A percentile compares a stretch with the other conserved stretches of the same genome.
phyloP scores from a whole-genome alignment of 257 asterid species.

The Nemophila menziesii region DNA sequence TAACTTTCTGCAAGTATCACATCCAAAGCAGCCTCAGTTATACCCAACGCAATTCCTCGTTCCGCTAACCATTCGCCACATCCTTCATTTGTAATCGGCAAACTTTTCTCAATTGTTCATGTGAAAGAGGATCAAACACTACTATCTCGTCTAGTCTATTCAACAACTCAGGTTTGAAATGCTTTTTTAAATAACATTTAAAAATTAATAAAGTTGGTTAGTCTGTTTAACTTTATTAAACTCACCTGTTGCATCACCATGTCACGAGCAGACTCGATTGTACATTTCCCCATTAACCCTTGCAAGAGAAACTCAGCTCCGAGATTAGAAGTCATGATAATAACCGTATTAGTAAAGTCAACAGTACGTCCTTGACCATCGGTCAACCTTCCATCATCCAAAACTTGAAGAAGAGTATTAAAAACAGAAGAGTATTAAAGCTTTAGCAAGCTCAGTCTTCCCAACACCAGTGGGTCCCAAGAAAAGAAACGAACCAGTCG shows the following conservation, averaged over 20 bases:
- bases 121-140: constrained; percentile 81
- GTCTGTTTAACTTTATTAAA: background rate
- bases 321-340: constrained; percentile 86
- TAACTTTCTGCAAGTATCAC: constrained; percentile 63
- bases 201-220: too few species aligned
- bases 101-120: constrained; percentile 67
- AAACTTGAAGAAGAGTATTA: constrained; percentile 70
- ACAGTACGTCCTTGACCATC: constrained; percentile 93
- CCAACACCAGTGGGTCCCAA: constrained; percentile 97
- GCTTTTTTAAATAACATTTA: constrained; percentile 51
- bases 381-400: constrained; percentile 78
- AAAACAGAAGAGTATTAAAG: too few species aligned
- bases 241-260: constrained; percentile 79
- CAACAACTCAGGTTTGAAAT: constrained; percentile 83
- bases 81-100: constrained; percentile 77
- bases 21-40: constrained; percentile 62
- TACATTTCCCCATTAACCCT: constrained; percentile 57
- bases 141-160: constrained; percentile 81
- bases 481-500: constrained; percentile 86
- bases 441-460: constrained; percentile 89
- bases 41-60: constrained; percentile 79
- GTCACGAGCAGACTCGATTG: constrained; percentile 70
- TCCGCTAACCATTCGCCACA: constrained; percentile 77
- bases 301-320: constrained; percentile 64
- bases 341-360: constrained; percentile 69